A percentile compares a stretch with the other conserved stretches of the same genome.
phyloP scores from a whole-genome alignment of 139 green algal species.

The Chlorella sorokiniana region DNA sequence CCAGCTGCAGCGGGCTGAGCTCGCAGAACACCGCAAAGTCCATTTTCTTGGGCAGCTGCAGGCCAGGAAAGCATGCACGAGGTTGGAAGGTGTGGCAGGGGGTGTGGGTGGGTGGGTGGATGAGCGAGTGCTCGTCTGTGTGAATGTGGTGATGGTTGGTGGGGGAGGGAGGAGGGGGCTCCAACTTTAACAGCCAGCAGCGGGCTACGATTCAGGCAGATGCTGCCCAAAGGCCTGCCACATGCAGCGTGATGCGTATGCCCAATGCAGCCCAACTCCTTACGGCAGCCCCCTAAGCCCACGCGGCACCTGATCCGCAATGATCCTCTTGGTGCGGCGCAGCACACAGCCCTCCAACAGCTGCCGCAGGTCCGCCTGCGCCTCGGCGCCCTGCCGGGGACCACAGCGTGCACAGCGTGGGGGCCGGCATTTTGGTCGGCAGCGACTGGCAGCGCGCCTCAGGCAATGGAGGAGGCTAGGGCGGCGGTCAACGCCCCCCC shows the following conservation, averaged over 20 bases:
- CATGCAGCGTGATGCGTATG: too few species aligned
- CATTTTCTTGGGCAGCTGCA: slow-evolving; percentile 67
- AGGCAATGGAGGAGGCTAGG: too few species aligned
- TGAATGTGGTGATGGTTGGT: too few species aligned
- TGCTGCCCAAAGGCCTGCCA: too few species aligned
- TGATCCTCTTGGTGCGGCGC: slow-evolving; percentile 72
- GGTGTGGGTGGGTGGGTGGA: neutral
- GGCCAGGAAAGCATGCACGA: neutral
- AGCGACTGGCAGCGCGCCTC: too few species aligned
- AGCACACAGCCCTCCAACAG: slow-evolving; percentile 57
- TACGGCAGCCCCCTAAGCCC: neutral
- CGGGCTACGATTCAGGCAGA: too few species aligned
- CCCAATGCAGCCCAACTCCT: too few species aligned
- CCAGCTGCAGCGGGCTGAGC: slow-evolving; percentile 63
- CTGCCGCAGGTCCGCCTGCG: slow-evolving; percentile 37
- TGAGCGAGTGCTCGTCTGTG: too few species aligned
- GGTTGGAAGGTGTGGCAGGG: slow-evolving; percentile 5
- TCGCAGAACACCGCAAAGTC: slow-evolving; percentile 81
- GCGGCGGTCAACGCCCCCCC: too few species aligned
- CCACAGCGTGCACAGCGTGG: neutral
- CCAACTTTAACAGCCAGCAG: too few species aligned
- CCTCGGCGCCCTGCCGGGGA: slow-evolving; percentile 1
- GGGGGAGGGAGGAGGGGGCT: too few species aligned
- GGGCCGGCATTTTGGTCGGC: too few species aligned
- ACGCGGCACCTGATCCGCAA: slow-evolving; percentile 42